Evolutionary conservation across 768 basidiomycete genomes (phyloP).

Genomic region (Leccinum aurantiacum): DNA sequence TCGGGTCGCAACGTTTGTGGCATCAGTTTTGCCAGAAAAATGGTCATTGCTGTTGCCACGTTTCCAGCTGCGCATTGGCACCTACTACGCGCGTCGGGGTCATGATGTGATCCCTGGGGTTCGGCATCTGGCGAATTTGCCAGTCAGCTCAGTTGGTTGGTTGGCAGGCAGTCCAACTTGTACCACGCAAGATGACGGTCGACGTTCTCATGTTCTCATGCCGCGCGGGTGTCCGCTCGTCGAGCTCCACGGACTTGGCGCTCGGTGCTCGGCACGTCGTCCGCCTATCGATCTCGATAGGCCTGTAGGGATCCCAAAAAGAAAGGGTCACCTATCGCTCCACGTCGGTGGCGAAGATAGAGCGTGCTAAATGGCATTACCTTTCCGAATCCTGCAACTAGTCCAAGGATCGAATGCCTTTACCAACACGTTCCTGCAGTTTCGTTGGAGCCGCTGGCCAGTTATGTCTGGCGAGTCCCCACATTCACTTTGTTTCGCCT

Average conservation of each 20-base stretch:
- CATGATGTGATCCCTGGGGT: neutral
- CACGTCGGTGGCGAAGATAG: neutral
- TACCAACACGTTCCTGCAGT: neutral
- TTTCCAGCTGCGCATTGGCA: neutral
- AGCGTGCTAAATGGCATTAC: neutral
- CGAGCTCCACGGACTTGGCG: neutral
- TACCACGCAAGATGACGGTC: neutral
- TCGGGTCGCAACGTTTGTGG: neutral
- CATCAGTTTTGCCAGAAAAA: neutral
- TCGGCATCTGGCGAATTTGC: neutral
- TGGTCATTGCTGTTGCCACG: neutral
- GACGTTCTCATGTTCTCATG: neutral
- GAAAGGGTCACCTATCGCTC: neutral
- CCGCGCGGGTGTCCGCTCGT: neutral
- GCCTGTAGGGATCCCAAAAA: neutral
- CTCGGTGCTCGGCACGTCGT: neutral
- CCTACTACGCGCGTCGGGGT: neutral
- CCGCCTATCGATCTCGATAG: neutral
- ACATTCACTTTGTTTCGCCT: neutral
- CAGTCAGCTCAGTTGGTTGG: neutral
- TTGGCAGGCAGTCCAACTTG: neutral
- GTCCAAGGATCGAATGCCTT: neutral
- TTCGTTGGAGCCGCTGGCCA: neutral
- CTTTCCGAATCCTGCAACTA: neutral
- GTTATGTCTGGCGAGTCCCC: neutral